Percentiles rank a stretch among this genome's conserved stretches.
Conservation (phyloP, 75 land plant species). For the Sequoiadendron giganteum region DNA sequence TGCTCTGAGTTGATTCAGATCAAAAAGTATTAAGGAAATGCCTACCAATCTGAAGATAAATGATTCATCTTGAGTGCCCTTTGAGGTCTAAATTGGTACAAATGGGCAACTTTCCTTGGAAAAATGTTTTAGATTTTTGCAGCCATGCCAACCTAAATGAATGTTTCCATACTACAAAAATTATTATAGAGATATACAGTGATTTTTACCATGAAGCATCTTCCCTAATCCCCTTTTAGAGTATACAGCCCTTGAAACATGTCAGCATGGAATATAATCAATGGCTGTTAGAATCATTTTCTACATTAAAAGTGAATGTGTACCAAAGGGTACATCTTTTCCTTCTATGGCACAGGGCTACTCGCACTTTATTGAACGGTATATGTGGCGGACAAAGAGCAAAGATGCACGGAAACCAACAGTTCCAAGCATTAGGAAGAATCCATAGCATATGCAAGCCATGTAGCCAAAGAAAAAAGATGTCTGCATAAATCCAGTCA, state of each 20-base stretch:
- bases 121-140: not conserved
- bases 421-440: conserved; percentile 73
- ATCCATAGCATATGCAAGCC: conserved; percentile 77
- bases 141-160: not conserved
- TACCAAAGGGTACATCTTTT: not conserved
- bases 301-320: conserved; percentile 7
- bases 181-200: not conserved
- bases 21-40: not conserved
- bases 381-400: conserved; percentile 69
- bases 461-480: conserved; percentile 79
- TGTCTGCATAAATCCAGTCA: conserved; percentile 74
- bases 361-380: conserved; percentile 67
- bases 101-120: not conserved
- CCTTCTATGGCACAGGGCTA: conserved; percentile 13
- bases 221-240: not conserved
- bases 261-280: not conserved
- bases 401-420: conserved; percentile 69
- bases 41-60: not conserved
- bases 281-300: conserved; percentile 1
- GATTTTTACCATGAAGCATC: not conserved
- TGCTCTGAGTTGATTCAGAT: not conserved
- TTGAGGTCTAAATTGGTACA: not conserved
- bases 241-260: not conserved
- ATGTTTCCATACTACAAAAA: not conserved
- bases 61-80: not conserved